Evolutionary conservation across 257 asterid species (phyloP), one percentile per base, ranked within the genome.

Genomic region (Leptodermis oblonga): DNA sequence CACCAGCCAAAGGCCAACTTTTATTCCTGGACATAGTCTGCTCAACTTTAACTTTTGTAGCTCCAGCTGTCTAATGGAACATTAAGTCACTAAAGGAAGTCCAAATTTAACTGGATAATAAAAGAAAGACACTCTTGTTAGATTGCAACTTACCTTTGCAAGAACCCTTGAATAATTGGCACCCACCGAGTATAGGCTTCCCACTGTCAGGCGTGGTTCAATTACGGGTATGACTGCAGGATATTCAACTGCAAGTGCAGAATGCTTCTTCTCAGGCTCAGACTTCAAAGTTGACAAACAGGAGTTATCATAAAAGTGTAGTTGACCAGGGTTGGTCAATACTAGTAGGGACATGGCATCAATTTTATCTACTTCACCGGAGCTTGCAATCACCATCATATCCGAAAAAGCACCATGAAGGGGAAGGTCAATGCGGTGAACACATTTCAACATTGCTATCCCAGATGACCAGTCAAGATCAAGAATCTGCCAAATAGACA

Each of bases 401-500:
- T 94, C 99, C 25, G 96, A 92, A 80, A 91, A 94, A 70, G 97
- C 86, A 70, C 97, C 96, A 79, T 76, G 79, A 74, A 94, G 95
- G 51, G 85, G 85, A 77, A 90, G 96, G 86, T 94, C 96, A 81
- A 94, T 78, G 62, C 95, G 96, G 65, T 80, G 87, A 28, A 84
- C 68, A 76, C 97, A 91, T 84, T 91, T 91, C 86, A 94, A 64
- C 73, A 78, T 85, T 75, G 87, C 77, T 74, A 90, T 80, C 62
- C 97, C 96, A 60, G 87, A 87, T 69, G 99, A 94, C 97, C 99
- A 94, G 78, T 94, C 92, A 77, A 94, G 94, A 81, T 88, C 87
- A 22, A 94, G 91, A 74, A 94, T 85, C 99, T 94, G 97, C 79
- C 61, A 51, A 68, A 18, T 26, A 31, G 34, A 61, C 3, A 61